Base-by-base conservation (phyloP, 1,139 yeast genomes). In the Zygosaccharomyces sapae region DNA sequence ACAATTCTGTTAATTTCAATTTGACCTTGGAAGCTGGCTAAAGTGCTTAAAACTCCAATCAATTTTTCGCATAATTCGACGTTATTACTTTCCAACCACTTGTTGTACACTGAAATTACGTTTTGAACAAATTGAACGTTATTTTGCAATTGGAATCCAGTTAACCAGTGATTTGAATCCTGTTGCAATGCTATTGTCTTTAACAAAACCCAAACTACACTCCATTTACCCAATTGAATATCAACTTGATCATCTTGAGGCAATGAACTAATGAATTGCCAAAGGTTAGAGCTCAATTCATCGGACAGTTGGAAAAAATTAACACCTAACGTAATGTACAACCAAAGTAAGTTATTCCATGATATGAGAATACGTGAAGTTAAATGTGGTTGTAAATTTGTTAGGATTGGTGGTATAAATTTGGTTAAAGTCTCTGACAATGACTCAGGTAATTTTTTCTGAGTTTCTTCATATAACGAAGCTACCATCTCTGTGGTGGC, bases 281-380 rank as follows among this genome's bases (percentile, higher is more conserved):
- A 77, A 72, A 57, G 31, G 55, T 58, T 5, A 61, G 55, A 18
- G 70, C 62, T 33, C 54, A 55, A 22, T 57, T 65, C 49, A 53
- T 49, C 47, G 13, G 50, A 35, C n/a, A 58, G 37, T n/a, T 55
- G 54, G 30, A 57, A 54, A 16, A 56, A 39, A 36, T 55, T 55
- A 30, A 56, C 41, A 13, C 52, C 57, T 10, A 60, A 30, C 3
- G 65, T 55, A 19, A 62, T 43, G 36, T 54, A 61, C 39, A 81
- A 69, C 83, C 88, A 81, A 31, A 77, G 62, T 47, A 82, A 64
- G 57, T 90, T 90, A 65, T 87, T 88, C 61, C 88, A 72, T 12
- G 86, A 80, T 13, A 79, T 74, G 45, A 86, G 68, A 1, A 82
- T 73, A 56, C 85, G 79, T 22, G 78, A 72, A 27, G 75, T 64